Conservation (phyloP, 2,329 filamentous ascomycete genomes). For the Emergomyces pasteurianus region DNA sequence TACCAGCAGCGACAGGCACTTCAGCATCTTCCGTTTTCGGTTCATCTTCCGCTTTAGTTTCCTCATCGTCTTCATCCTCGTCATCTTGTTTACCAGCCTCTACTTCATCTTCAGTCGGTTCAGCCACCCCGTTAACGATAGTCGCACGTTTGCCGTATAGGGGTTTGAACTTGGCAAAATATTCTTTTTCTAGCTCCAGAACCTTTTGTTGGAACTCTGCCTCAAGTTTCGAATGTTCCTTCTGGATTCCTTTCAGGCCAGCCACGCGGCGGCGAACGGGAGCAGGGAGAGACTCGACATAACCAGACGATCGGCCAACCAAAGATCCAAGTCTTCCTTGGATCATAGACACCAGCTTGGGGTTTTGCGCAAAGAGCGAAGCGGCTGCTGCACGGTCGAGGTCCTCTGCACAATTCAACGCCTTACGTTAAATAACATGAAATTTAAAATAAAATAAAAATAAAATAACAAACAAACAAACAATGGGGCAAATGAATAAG, state of each 20-base stretch:
- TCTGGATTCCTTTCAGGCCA: conserved; percentile 94
- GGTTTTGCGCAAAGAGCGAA: conserved; percentile 91
- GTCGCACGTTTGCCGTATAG: conserved; percentile 89
- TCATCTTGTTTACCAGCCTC: conserved; percentile 72
- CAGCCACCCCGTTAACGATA: conserved; percentile 76
- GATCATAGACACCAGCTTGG: conserved; percentile 90
- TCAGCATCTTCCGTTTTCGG: conserved; percentile 35
- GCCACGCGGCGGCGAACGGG: conserved; percentile 86
- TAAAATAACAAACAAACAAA: background rate
- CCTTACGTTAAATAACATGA: background rate
- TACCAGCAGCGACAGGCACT: conserved; percentile 53
- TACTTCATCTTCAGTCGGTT: conserved; percentile 81
- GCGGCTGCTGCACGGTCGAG: conserved; percentile 77
- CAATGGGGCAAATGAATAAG: conserved; percentile 12
- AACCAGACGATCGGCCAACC: conserved; percentile 89
- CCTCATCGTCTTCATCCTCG: conserved; percentile 51
- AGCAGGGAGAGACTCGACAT: conserved; percentile 87
- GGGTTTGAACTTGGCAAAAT: conserved; percentile 96
- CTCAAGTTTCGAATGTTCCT: conserved; percentile 97
- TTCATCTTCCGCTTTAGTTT: conserved; percentile 47
- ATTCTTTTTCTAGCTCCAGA: conserved; percentile 97
- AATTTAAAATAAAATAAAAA: conserved; percentile 7
- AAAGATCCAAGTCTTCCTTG: conserved; percentile 89
- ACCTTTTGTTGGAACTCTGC: conserved; percentile 98
- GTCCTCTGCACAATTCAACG: conserved; percentile 53